A percentile compares a stretch with the other conserved stretches of the same genome.
phyloP scores from a whole-genome alignment of 495 filamentous ascomycete species.

The Tetracladium setigerum region DNA sequence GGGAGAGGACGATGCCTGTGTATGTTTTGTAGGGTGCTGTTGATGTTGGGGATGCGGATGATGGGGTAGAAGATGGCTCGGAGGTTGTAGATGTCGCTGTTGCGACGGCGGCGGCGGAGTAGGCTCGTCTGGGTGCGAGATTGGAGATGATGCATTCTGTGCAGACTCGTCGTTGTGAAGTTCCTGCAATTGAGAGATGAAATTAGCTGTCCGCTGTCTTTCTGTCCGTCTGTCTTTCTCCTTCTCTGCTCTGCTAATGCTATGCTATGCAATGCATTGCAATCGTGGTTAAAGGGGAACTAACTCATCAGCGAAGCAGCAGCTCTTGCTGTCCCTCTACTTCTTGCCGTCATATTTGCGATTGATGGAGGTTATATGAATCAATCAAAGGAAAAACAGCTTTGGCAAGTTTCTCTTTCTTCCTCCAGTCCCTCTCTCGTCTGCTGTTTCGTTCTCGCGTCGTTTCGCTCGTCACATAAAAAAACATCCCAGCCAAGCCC shows the following conservation, averaged over 20 bases:
- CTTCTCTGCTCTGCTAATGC: too few species aligned
- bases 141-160: constrained; percentile 23
- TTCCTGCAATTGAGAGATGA: constrained; percentile 4
- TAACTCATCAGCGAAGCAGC: constrained; percentile 31
- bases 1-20: constrained; percentile 76
- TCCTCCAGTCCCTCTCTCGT: constrained; percentile 2
- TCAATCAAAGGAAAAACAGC: too few species aligned
- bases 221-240: too few species aligned
- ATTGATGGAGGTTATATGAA: too few species aligned
- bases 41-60: constrained; percentile 14
- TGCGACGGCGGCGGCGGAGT: constrained; percentile 13
- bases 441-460: not conserved
- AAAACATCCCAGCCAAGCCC: not conserved
- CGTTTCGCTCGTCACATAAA: constrained; percentile 13
- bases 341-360: constrained; percentile 38
- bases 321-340: constrained; percentile 37
- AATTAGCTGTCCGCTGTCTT: constrained; percentile 22
- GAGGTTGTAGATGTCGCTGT: constrained; percentile 10
- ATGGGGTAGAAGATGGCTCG: constrained; percentile 16
- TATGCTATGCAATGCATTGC: not conserved
- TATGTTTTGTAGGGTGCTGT: constrained; percentile 54
- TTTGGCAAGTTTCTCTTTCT: too few species aligned
- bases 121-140: constrained; percentile 21
- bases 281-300: not conserved
- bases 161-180: constrained; percentile 16